Evolutionary conservation across 2,329 filamentous ascomycete species (phyloP).

Genomic region (Verticillium nubilum): DNA sequence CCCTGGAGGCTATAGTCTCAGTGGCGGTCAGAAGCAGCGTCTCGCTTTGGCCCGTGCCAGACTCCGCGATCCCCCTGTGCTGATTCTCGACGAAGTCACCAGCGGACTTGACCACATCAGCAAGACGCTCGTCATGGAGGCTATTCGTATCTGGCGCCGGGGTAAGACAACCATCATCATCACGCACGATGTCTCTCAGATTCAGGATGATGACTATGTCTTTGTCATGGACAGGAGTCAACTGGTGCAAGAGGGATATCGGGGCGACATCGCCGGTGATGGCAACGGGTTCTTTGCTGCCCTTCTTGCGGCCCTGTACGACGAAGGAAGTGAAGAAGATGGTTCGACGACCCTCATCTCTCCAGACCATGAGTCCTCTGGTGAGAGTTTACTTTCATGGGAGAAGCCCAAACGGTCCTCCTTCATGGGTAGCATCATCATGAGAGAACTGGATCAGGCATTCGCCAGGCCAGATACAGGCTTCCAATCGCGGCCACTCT

Average conservation of each 20-base stretch:
- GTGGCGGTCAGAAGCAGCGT: slow-evolving; percentile 80
- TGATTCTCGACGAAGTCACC: slow-evolving; percentile 86
- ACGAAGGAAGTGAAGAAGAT: not conserved
- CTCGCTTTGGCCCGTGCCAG: slow-evolving; percentile 74
- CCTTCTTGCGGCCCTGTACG: slow-evolving; percentile 23
- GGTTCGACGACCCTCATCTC: not conserved
- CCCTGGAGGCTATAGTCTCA: slow-evolving; percentile 63
- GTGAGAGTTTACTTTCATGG: not conserved
- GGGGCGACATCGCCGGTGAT: slow-evolving; percentile 44
- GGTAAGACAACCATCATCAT: slow-evolving; percentile 89
- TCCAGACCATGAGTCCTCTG: not conserved
- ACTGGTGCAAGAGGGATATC: slow-evolving; percentile 65
- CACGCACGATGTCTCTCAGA: slow-evolving; percentile 81
- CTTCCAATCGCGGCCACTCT: not conserved
- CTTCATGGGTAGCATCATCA: not conserved
- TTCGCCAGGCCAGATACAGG: not conserved
- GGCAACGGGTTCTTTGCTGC: slow-evolving; percentile 40
- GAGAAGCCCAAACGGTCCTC: not conserved
- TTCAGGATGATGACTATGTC: slow-evolving; percentile 66
- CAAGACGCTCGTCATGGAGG: slow-evolving; percentile 62
- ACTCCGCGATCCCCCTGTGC: slow-evolving; percentile 69
- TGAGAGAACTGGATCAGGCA: not conserved
- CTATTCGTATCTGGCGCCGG: slow-evolving; percentile 69
- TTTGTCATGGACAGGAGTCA: slow-evolving; percentile 70
- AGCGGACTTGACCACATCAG: slow-evolving; percentile 77